Evolutionary conservation across 2,329 filamentous ascomycete genomes (phyloP).

Genomic region (Alternaria sp.): DNA sequence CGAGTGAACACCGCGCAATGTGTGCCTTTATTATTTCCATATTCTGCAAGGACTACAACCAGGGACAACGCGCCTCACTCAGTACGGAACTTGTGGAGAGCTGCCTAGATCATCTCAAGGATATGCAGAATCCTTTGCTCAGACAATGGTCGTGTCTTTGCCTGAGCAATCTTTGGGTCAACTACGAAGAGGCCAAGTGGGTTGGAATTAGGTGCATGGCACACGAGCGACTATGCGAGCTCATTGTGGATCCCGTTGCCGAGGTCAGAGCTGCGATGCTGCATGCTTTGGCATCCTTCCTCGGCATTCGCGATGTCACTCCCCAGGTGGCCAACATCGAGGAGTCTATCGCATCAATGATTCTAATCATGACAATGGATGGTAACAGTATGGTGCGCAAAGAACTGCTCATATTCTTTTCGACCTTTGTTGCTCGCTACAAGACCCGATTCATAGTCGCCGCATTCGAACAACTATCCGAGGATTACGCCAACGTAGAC

Average conservation of each 20-base stretch:
- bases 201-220: slow-evolving; percentile 89
- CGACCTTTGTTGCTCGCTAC: slow-evolving; percentile 87
- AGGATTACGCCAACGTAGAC: slow-evolving; percentile 66
- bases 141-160: slow-evolving; percentile 96
- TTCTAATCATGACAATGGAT: slow-evolving; percentile 91
- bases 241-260: slow-evolving; percentile 85
- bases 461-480: slow-evolving; percentile 86
- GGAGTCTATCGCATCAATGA: slow-evolving; percentile 85
- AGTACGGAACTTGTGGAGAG: slow-evolving; percentile 89
- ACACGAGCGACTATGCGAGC: slow-evolving; percentile 78
- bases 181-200: slow-evolving; percentile 94
- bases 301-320: slow-evolving; percentile 91
- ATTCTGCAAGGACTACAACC: slow-evolving; percentile 93
- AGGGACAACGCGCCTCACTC: slow-evolving; percentile 90
- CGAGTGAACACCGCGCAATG: slow-evolving; percentile 97
- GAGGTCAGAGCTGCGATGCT: slow-evolving; percentile 94
- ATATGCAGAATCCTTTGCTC: slow-evolving; percentile 85
- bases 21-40: slow-evolving; percentile 97
- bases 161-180: slow-evolving; percentile 92
- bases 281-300: slow-evolving; percentile 90
- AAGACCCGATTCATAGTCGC: slow-evolving; percentile 91
- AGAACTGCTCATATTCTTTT: slow-evolving; percentile 92
- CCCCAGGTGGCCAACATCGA: slow-evolving; percentile 91
- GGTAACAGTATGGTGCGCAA: slow-evolving; percentile 94
- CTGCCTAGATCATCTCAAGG: slow-evolving; percentile 82